Evolutionary conservation across 1,139 yeast genomes (phyloP).

Genomic region (Yamadazyma taylorii): DNA sequence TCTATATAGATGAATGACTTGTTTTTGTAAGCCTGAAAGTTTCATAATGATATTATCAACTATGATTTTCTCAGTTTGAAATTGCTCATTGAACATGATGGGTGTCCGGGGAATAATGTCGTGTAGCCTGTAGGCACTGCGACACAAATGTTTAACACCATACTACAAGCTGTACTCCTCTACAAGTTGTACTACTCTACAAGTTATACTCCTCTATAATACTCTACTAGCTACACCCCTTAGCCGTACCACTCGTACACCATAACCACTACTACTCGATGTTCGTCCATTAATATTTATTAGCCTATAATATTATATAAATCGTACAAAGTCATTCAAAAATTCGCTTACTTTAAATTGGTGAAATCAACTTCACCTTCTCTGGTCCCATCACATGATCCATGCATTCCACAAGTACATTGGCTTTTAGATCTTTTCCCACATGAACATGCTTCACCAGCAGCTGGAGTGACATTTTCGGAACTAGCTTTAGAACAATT

Average conservation of each 20-base stretch:
- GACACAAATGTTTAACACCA: not conserved
- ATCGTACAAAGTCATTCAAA: not conserved
- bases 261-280: too few species aligned
- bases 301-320: not conserved
- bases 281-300: too few species aligned
- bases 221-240: too few species aligned
- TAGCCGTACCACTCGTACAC: too few species aligned
- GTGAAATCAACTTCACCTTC: constrained; percentile 52
- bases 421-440: constrained; percentile 43
- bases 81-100: not conserved
- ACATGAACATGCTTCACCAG: constrained; percentile 44
- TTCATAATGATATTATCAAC: constrained; percentile 25
- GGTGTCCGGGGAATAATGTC: not conserved
- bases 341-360: constrained; percentile 26
- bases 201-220: too few species aligned
- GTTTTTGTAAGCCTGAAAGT: constrained; percentile 62
- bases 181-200: too few species aligned
- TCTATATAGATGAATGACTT: constrained; percentile 64
- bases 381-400: constrained; percentile 41
- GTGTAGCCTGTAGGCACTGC: too few species aligned
- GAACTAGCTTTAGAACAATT: constrained; percentile 41
- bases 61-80: not conserved
- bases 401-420: constrained; percentile 45
- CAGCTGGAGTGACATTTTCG: constrained; percentile 41
- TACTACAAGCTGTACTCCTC: too few species aligned